A percentile compares a stretch with the other conserved stretches of the same genome.
phyloP scores from a whole-genome alignment of 2,329 filamentous ascomycete species.

The Fusarium longipes region DNA sequence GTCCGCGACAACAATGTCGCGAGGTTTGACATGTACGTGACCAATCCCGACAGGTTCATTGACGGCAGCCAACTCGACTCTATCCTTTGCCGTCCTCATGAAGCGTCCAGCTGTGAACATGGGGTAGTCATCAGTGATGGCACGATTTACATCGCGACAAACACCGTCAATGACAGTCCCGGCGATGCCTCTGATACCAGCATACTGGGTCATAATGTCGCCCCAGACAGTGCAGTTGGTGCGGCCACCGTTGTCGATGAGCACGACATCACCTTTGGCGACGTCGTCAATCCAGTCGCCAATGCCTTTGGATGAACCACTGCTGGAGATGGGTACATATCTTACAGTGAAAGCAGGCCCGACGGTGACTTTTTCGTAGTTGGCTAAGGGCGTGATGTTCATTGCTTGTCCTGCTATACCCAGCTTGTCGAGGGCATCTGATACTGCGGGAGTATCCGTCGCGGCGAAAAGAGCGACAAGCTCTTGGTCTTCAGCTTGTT shows the following conservation, averaged over 20 bases:
- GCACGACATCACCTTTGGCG: constrained; percentile 42
- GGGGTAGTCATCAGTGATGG: constrained; percentile 4
- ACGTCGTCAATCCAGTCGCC: constrained; percentile 11
- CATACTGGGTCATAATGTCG: constrained; percentile 53
- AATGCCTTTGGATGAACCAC: neutral
- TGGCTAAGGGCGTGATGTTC: constrained; percentile 7
- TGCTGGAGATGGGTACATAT: neutral
- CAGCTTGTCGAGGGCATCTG: constrained; percentile 10
- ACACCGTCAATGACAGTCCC: constrained; percentile 10
- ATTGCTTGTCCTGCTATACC: neutral
- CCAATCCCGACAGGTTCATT: constrained; percentile 1
- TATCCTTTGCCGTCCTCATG: constrained; percentile 7
- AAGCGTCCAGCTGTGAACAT: constrained; percentile 3
- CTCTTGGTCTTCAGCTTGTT: neutral
- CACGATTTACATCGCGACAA: constrained; percentile 5
- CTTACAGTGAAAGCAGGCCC: constrained; percentile 4
- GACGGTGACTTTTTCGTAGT: neutral
- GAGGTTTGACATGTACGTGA: neutral
- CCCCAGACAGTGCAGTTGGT: constrained; percentile 52
- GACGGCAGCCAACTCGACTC: neutral
- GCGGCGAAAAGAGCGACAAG: neutral
- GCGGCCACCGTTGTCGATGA: constrained; percentile 51
- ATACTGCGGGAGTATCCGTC: neutral
- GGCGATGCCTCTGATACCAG: constrained; percentile 36
- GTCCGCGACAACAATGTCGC: constrained; percentile 6